phyloP scores from a whole-genome alignment of 306 rosid genomes.

The Delonix regia region DNA sequence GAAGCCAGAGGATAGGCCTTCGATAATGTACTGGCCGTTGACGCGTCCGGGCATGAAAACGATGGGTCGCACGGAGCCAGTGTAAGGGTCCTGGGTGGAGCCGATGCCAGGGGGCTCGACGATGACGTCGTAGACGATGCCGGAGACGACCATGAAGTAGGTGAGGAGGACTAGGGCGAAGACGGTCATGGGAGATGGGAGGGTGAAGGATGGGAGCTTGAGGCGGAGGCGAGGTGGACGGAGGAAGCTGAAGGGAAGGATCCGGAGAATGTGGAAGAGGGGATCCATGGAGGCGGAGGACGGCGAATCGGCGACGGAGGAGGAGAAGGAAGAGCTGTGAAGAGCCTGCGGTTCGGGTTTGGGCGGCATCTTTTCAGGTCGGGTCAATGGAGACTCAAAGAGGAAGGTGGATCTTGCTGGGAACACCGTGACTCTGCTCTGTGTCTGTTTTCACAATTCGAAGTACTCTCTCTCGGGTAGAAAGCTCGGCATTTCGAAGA shows the following conservation, averaged over 20 bases:
- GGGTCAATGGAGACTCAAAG: neutral
- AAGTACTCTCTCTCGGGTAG: too few species aligned
- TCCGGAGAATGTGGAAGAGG: constrained; percentile 34
- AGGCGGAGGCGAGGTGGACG: constrained; percentile 22
- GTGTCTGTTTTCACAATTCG: too few species aligned
- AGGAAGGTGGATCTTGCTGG: neutral
- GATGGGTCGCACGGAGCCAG: constrained; percentile 89
- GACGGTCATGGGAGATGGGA: constrained; percentile 67
- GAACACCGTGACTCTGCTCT: too few species aligned
- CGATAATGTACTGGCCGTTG: constrained; percentile 92
- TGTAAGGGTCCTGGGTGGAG: constrained; percentile 74
- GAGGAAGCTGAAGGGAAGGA: constrained; percentile 15
- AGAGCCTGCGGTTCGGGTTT: constrained; percentile 38
- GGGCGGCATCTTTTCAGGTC: constrained; percentile 45
- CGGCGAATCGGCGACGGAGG: constrained; percentile 16
- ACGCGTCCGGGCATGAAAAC: constrained; percentile 89
- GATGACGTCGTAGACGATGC: constrained; percentile 91
- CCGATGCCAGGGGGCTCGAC: constrained; percentile 98
- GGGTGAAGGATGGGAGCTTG: constrained; percentile 33
- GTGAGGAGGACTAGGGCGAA: constrained; percentile 82
- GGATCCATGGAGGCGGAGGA: constrained; percentile 60
- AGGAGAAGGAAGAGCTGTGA: constrained; percentile 5
- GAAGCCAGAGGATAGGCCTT: constrained; percentile 88
- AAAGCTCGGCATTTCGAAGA: too few species aligned
- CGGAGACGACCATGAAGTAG: constrained; percentile 96